These are phyloP conservation scores for Crithidia thermophila DNA, from an alignment of 208 protist species.

Conservation along the genomic window DNA sequence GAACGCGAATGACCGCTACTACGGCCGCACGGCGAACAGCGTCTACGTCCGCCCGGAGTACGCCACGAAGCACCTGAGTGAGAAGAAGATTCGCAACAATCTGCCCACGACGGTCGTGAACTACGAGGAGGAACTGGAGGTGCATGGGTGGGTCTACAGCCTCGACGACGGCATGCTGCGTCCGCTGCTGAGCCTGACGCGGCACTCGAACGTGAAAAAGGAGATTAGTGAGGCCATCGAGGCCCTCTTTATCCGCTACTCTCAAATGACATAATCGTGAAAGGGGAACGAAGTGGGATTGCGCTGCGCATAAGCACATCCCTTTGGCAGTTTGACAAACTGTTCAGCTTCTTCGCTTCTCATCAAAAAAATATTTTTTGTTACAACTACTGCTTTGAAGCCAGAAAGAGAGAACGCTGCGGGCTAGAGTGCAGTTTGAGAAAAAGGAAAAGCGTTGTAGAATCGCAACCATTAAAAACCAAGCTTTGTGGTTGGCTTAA, in stretches of 20 bases:
- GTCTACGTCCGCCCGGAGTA: slow-evolving; percentile 3
- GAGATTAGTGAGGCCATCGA: slow-evolving; percentile 49
- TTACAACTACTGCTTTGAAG: no score
- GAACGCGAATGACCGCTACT: slow-evolving; percentile 48
- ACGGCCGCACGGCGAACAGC: slow-evolving; percentile 28
- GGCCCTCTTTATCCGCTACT: slow-evolving; percentile 69
- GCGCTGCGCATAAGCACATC: no score
- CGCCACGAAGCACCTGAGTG: neutral
- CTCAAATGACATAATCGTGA: slow-evolving; percentile 28
- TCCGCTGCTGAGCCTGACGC: slow-evolving; percentile 61
- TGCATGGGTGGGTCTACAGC: slow-evolving; percentile 82
- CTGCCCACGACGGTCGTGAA: slow-evolving; percentile 2
- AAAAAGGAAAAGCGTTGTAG: no score
- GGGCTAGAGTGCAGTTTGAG: no score
- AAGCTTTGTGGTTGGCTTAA: no score
- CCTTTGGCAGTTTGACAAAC: no score
- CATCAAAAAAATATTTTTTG: no score
- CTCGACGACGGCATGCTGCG: slow-evolving; percentile 64
- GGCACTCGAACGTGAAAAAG: slow-evolving; percentile 48
- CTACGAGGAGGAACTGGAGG: slow-evolving; percentile 48
- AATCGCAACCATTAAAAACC: no score
- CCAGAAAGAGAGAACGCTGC: no score
- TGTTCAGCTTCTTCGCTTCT: no score
- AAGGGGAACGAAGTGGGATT: no score
- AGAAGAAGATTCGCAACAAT: slow-evolving; percentile 9